Percentiles rank a stretch among this genome's conserved stretches.
Conservation (phyloP, 1,139 yeast species). For the Yamadazyma oceani region DNA sequence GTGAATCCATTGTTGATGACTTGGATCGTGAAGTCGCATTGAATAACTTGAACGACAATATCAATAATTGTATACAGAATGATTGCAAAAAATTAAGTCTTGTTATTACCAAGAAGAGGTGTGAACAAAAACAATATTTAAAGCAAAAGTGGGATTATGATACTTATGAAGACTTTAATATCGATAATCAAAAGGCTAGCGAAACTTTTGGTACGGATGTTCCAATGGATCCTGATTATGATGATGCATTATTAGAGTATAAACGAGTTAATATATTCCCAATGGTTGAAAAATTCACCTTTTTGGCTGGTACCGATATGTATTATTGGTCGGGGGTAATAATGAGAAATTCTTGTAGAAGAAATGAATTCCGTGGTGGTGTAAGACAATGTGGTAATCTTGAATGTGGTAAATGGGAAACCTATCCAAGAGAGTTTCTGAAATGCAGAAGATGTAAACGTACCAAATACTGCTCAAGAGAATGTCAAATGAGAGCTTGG, state of each 20-base stretch:
- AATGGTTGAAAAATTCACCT: constrained; percentile 86
- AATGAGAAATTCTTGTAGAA: constrained; percentile 91
- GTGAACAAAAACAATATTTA: constrained; percentile 33
- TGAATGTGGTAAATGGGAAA: constrained; percentile 96
- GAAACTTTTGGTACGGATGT: constrained; percentile 28
- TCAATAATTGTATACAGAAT: constrained; percentile 31
- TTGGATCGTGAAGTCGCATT: constrained; percentile 46
- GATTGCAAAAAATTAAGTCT: constrained; percentile 35
- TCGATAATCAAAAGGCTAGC: constrained; percentile 35
- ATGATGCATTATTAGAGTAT: constrained; percentile 50
- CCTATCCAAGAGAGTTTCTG: constrained; percentile 84
- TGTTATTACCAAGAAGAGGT: constrained; percentile 34
- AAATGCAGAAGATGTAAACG: constrained; percentile 93
- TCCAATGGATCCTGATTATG: constrained; percentile 39
- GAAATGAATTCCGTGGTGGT: constrained; percentile 85
- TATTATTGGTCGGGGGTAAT: constrained; percentile 97
- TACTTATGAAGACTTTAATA: constrained; percentile 53
- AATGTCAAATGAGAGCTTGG: constrained; percentile 93
- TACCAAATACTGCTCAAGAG: constrained; percentile 91
- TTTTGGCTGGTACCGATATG: constrained; percentile 70
- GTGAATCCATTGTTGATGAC: constrained; percentile 35
- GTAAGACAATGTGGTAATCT: constrained; percentile 94
- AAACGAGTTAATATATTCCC: constrained; percentile 76
- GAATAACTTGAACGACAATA: constrained; percentile 32
- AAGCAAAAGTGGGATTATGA: constrained; percentile 53